Conservation (phyloP, 1,284 basidiomycete genomes). For the Xerocomus amazonicus region DNA sequence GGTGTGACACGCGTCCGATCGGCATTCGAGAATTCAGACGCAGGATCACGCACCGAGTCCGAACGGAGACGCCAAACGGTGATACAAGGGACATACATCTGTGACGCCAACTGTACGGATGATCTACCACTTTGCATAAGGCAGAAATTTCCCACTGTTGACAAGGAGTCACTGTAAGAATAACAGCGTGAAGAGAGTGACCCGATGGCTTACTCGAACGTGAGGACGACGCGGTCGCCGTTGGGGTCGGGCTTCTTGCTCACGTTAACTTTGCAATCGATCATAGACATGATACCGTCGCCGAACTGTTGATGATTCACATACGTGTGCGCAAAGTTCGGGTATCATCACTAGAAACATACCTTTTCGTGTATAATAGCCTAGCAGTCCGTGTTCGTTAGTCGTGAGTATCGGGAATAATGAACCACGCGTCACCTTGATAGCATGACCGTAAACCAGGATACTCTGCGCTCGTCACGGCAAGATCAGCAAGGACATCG, state of each 20-base stretch:
- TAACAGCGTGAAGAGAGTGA: not conserved
- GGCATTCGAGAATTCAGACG: no score
- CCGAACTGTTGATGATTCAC: conserved; percentile 58
- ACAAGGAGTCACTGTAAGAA: conserved; percentile 6
- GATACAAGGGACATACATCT: not conserved
- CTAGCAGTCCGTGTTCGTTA: conserved; percentile 31
- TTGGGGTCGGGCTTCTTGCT: conserved; percentile 76
- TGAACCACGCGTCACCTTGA: conserved; percentile 51
- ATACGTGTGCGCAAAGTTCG: not conserved
- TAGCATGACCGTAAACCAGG: conserved; percentile 77
- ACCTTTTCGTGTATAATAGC: conserved; percentile 87
- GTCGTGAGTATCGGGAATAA: not conserved
- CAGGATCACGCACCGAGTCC: no score
- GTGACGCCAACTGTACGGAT: not conserved
- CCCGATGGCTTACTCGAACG: conserved; percentile 66
- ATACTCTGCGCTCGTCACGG: conserved; percentile 46
- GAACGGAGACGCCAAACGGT: no score
- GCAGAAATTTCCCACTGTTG: conserved; percentile 67
- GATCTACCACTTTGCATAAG: conserved; percentile 61
- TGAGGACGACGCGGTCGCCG: conserved; percentile 79
- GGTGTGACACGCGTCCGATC: no score
- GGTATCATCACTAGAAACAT: conserved; percentile 4
- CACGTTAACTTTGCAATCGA: conserved; percentile 75
- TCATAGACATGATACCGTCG: conserved; percentile 90
- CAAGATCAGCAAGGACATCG: not conserved